Evolutionary conservation across 306 rosid genomes (phyloP), one percentile per base, ranked within the genome.

Genomic region (Neltuma alba): DNA sequence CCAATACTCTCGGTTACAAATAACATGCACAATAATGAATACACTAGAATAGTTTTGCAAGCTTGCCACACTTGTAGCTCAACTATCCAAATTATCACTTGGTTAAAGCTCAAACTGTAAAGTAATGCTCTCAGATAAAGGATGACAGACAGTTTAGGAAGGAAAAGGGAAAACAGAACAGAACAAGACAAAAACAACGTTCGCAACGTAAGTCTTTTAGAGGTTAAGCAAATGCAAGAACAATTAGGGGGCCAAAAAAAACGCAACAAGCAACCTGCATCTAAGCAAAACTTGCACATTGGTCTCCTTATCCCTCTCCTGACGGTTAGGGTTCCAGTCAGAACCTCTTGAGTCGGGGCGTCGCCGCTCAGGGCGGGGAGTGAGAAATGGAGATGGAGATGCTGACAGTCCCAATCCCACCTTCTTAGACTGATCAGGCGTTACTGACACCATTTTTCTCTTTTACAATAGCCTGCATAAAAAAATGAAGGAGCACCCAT

Each of bases 281-380:
- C 99, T 89, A 41, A 95, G 89, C 69, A 95, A 77, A 78, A 95
- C 98, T 79, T 95, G 98, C 3, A 95, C 91, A 41, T 93, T 92
- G 27, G 88, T 83, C 81, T 90, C 98, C 80, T 76, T 91, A 52
- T 92, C 97, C 81, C 79, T 89, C 66, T 90, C 93, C 34, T 82
- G 91, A 41, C 89, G 91, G 71, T 47, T 88, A 36, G 85, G 77
- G 82, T 54, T 80, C 83, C 87, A 84, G 44, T 94, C 97, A 20
- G 89, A 57, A 4, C 88, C 85, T 85, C 91, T 82, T 0, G 92
- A 81, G 47, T 90, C 97, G 3, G 85, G 75, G 34, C 97, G 97
- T 2, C 96, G 89, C 21, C 91, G 88, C 78, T 93, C 98, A 0
- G 98, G 97, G 20, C 97, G 98, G 58, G 99, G 99, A 7, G 99